These are phyloP conservation scores for Pseudomassariella vexata DNA, from an alignment of 2,329 filamentous ascomycete genomes.

Conservation along the genomic window DNA sequence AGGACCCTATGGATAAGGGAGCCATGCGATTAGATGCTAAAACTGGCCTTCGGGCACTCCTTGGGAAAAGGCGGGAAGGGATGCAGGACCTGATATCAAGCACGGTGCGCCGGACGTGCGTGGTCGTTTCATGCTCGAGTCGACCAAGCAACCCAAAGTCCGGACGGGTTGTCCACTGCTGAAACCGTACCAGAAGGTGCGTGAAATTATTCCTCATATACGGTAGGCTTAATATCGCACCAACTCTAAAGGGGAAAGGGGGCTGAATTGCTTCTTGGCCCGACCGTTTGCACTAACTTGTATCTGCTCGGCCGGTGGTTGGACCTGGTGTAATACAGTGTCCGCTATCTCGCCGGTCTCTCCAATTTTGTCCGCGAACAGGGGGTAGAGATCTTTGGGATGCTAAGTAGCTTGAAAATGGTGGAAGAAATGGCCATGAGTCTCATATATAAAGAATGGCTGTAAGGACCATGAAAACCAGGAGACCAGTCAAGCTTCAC, in stretches of 20 bases:
- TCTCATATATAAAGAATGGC: background rate
- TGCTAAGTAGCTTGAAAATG: no score
- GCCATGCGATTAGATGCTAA: no score
- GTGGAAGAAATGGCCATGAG: no score
- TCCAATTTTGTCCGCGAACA: slow-evolving; percentile 2
- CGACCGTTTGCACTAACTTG: background rate
- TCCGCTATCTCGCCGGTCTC: background rate
- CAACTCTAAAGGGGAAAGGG: background rate
- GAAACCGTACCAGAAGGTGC: slow-evolving; percentile 3
- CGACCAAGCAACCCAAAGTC: background rate
- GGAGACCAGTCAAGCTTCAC: background rate
- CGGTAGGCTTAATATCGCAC: background rate
- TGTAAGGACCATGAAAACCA: background rate
- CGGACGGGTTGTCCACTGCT: slow-evolving; percentile 2
- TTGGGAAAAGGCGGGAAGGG: no score
- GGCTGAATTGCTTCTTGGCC: background rate
- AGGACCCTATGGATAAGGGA: no score
- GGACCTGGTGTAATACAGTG: background rate
- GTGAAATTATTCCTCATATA: no score
- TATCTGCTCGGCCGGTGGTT: background rate
- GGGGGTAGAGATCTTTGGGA: no score
- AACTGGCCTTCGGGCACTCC: no score
- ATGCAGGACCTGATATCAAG: no score
- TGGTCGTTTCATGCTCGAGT: no score
- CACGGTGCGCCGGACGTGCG: slow-evolving; percentile 4